These are phyloP conservation scores for Trypanosoma avium DNA, from an alignment of 208 protist genomes.

Conservation along the genomic window DNA sequence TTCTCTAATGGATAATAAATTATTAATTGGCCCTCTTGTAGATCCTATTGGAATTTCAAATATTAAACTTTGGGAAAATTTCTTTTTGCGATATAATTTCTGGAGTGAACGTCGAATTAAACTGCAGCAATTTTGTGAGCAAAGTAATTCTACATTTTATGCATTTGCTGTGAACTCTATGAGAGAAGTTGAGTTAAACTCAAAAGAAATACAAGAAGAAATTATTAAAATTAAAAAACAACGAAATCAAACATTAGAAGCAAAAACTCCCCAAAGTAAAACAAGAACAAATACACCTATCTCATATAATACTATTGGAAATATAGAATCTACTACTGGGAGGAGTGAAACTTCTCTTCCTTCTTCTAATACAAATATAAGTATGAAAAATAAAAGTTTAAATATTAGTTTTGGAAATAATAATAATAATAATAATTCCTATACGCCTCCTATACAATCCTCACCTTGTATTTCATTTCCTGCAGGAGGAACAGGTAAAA, in stretches of 20 bases:
- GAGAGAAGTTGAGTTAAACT: not conserved
- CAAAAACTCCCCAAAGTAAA: too few relatives aligned
- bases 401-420: not conserved
- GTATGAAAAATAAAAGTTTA: too few relatives aligned
- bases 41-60: slow-evolving; percentile 29
- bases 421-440: not conserved
- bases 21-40: slow-evolving; percentile 47
- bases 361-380: not conserved
- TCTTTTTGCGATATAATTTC: slow-evolving; percentile 49
- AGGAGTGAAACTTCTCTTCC: not conserved
- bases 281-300: too few relatives aligned
- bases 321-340: too few relatives aligned
- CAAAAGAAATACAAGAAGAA: not conserved
- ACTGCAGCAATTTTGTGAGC: slow-evolving; percentile 29
- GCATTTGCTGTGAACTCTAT: not conserved
- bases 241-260: too few relatives aligned
- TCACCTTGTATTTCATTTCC: too few relatives aligned
- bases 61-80: slow-evolving; percentile 36
- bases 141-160: slow-evolving; percentile 11
- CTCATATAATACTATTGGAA: too few relatives aligned
- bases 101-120: slow-evolving; percentile 25
- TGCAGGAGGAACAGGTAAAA: too few relatives aligned
- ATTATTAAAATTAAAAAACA: too few relatives aligned
- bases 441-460: too few relatives aligned
- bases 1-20: slow-evolving; percentile 42